Evolutionary conservation across 2,329 filamentous ascomycete genomes (phyloP).

Genomic region (Scytalidium lignicola): DNA sequence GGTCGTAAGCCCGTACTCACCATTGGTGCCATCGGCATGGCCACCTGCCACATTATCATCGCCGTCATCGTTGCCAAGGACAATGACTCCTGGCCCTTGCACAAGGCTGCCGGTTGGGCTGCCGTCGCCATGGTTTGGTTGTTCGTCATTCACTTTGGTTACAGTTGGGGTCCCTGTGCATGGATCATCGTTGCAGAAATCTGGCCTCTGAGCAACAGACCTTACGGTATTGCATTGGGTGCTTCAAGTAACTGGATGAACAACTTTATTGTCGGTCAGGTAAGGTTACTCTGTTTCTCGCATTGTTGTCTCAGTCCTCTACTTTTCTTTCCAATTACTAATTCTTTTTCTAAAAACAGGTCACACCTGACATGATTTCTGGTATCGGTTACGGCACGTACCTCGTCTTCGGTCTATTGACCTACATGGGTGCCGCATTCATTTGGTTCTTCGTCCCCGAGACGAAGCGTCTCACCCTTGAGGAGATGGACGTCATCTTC

Average conservation of each 20-base stretch:
- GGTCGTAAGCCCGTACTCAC: constrained; percentile 59
- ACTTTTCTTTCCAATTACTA: neutral
- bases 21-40: constrained; percentile 63
- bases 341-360: constrained; percentile 33
- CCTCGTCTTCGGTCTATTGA: constrained; percentile 63
- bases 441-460: constrained; percentile 47
- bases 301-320: neutral
- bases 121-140: constrained; percentile 66
- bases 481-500: constrained; percentile 62
- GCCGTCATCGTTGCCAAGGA: constrained; percentile 63
- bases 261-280: constrained; percentile 59
- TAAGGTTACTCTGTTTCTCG: constrained; percentile 45
- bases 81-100: constrained; percentile 48
- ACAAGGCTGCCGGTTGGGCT: constrained; percentile 63
- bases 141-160: constrained; percentile 70
- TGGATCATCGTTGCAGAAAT: constrained; percentile 75
- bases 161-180: constrained; percentile 68
- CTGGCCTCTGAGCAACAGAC: constrained; percentile 64
- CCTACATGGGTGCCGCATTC: constrained; percentile 53
- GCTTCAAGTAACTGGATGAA: constrained; percentile 63
- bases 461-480: constrained; percentile 46
- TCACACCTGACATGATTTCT: constrained; percentile 63
- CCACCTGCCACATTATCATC: constrained; percentile 65
- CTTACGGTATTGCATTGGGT: constrained; percentile 66
- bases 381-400: constrained; percentile 66